phyloP scores from a whole-genome alignment of 495 filamentous ascomycete species.

The Xylaria palmicola region DNA sequence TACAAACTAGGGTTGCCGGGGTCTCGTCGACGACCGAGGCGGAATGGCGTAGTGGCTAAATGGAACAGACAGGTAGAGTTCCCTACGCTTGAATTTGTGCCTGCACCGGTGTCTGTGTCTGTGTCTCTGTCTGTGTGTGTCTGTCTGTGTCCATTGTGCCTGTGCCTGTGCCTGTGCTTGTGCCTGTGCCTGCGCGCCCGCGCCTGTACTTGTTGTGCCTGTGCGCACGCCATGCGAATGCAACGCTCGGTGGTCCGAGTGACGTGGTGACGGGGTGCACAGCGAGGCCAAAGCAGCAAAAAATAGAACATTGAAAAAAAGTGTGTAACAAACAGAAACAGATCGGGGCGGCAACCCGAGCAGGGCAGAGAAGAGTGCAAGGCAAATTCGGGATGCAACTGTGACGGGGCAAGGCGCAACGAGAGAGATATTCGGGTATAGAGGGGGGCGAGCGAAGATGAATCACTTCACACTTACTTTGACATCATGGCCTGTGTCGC shows the following conservation, averaged over 20 bases:
- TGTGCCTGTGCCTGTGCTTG: not conserved
- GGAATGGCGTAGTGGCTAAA: constrained; percentile 8
- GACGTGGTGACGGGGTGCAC: constrained; percentile 7
- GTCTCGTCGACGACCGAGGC: not conserved
- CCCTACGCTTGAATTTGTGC: not conserved
- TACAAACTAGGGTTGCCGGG: constrained; percentile 7
- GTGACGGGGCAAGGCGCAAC: constrained; percentile 11
- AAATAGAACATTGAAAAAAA: constrained; percentile 3
- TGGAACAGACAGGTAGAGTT: constrained; percentile 5
- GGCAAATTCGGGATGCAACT: constrained; percentile 4
- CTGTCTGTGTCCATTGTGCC: no score
- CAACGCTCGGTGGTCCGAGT: constrained; percentile 12
- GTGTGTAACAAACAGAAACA: not conserved
- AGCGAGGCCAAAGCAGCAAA: no score
- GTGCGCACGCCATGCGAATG: not conserved
- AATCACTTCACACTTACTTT: constrained; percentile 45
- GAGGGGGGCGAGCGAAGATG: no score
- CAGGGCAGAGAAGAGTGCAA: not conserved
- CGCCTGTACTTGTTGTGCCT: constrained; percentile 2
- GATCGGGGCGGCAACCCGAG: not conserved
- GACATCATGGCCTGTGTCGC: constrained; percentile 60
- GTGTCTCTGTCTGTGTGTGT: not conserved
- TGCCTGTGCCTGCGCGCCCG: not conserved
- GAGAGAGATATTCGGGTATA: no score
- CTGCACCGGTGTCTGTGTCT: not conserved